Percentiles rank a stretch among this genome's conserved stretches.
phyloP scores from a whole-genome alignment of 495 filamentous ascomycete species.

The Platismatia glauca region DNA sequence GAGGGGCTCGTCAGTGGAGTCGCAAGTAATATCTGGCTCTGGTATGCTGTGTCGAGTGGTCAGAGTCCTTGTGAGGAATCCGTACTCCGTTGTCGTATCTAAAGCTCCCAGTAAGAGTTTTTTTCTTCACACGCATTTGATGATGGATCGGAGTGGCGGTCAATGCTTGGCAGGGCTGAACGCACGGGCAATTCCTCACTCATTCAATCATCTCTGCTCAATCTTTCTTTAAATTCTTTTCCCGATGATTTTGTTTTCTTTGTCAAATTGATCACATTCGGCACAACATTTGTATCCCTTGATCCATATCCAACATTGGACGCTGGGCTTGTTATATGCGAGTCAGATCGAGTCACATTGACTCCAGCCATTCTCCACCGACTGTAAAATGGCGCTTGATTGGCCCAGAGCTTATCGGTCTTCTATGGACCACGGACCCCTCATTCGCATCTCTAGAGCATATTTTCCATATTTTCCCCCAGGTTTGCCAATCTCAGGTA shows the following conservation, averaged over 20 bases:
- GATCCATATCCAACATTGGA: background rate
- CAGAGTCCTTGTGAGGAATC: background rate
- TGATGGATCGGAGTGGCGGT: background rate
- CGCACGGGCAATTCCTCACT: background rate
- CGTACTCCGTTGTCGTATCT: too few species aligned
- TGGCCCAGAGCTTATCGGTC: slow-evolving; percentile 10
- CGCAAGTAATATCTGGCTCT: background rate
- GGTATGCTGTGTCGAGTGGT: background rate
- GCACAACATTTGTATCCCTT: background rate
- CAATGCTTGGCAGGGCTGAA: slow-evolving; percentile 3
- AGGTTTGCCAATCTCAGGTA: too few species aligned
- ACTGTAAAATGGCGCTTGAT: slow-evolving; percentile 2
- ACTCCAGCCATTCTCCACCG: background rate
- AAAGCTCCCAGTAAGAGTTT: background rate
- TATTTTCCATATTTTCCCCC: background rate
- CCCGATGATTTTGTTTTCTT: background rate
- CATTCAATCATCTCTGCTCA: too few species aligned
- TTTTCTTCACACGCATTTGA: background rate
- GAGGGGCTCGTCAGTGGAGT: background rate
- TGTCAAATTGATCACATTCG: background rate
- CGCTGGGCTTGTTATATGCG: background rate
- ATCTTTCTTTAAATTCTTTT: background rate
- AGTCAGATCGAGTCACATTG: background rate
- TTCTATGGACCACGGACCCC: background rate
- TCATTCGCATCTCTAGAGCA: background rate